phyloP scores from a whole-genome alignment of 176 grass and related monocot genomes.

The Tuctoria greenei region DNA sequence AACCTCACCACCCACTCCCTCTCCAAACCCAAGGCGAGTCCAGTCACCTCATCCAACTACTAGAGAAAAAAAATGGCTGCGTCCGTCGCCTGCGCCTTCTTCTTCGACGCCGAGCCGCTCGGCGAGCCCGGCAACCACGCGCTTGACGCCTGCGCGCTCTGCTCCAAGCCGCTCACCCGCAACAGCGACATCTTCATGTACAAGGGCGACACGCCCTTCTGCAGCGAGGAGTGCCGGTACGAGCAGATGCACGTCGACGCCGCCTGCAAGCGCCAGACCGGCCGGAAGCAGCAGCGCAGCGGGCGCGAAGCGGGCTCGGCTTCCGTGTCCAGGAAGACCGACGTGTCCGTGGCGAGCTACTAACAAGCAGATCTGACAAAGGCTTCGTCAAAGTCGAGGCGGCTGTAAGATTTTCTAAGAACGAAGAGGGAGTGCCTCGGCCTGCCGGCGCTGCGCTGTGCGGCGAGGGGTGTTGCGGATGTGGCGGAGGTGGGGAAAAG shows the following conservation, averaged over 20 bases:
- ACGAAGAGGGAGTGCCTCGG: not conserved
- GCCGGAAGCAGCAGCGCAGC: slow-evolving; percentile 18
- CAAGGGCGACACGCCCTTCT: slow-evolving; percentile 81
- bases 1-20: not conserved
- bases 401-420: not conserved
- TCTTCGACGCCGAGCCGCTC: slow-evolving; percentile 55
- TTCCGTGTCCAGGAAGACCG: slow-evolving; percentile 16
- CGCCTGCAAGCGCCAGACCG: not conserved
- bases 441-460: not conserved
- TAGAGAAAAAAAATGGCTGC: slow-evolving; percentile 22
- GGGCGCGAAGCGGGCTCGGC: not conserved
- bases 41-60: no score
- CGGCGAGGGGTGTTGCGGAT: no score
- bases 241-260: slow-evolving; percentile 69
- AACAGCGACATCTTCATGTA: slow-evolving; percentile 88
- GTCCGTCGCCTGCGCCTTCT: slow-evolving; percentile 37
- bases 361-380: not conserved
- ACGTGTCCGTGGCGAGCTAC: slow-evolving; percentile 37
- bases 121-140: slow-evolving; percentile 34
- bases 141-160: slow-evolving; percentile 70
- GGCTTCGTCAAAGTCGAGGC: not conserved
- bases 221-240: slow-evolving; percentile 74
- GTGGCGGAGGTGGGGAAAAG: not conserved
- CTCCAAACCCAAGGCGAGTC: not conserved
- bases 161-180: slow-evolving; percentile 53